phyloP scores from a whole-genome alignment of 73 alveolate species.

The Paramecium octaurelia region DNA sequence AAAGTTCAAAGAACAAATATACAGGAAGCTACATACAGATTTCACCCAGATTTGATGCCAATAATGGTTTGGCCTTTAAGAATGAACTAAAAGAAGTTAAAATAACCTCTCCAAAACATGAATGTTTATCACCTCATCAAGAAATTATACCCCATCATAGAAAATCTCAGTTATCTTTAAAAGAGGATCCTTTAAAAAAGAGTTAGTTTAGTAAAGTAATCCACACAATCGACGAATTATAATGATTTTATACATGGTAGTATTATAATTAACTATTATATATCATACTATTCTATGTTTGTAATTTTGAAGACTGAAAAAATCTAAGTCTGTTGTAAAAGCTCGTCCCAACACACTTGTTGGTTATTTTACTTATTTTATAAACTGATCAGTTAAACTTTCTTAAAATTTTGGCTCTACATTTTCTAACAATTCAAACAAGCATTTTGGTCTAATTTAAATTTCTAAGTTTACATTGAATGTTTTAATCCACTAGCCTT shows the following conservation, averaged over 20 bases:
- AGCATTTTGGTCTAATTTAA: conserved; percentile 2
- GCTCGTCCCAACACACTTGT: neutral
- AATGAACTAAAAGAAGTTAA: conserved; percentile 19
- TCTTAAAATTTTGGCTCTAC: neutral
- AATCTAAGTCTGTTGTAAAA: neutral
- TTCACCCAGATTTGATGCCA: conserved; percentile 19
- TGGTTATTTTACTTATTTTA: neutral
- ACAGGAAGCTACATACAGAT: neutral
- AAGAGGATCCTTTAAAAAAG: neutral
- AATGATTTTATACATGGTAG: neutral
- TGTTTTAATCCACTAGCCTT: conserved; percentile 16
- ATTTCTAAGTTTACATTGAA: neutral
- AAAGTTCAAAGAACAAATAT: neutral
- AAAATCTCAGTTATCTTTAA: neutral
- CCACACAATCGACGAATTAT: neutral
- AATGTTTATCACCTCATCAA: neutral
- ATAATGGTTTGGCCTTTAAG: neutral
- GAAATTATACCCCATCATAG: neutral
- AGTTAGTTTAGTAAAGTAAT: neutral
- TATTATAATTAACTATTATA: neutral
- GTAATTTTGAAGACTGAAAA: neutral
- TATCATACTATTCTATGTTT: neutral
- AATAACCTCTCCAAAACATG: neutral
- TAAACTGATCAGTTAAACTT: neutral
- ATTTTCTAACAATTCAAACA: neutral